phyloP scores from a whole-genome alignment of 768 basidiomycete species.

The Lactarius akahatsu region DNA sequence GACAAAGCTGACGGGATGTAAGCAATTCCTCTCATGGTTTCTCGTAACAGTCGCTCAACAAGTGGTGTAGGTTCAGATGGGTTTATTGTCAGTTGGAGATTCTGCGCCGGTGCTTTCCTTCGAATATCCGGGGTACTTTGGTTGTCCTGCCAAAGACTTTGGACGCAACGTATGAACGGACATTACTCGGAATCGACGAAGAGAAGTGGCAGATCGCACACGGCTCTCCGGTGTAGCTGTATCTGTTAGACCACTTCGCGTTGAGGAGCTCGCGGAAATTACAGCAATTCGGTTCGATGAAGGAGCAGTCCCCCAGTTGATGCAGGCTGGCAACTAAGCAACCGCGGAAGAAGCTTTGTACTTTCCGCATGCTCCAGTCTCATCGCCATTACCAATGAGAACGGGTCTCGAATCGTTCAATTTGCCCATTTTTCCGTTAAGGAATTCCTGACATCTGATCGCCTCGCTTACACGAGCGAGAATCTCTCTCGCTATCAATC shows the following conservation, averaged over 20 bases:
- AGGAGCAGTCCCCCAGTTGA: neutral
- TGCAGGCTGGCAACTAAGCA: neutral
- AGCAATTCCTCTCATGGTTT: neutral
- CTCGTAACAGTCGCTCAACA: too few relatives aligned
- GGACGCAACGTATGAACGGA: neutral
- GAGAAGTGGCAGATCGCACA: neutral
- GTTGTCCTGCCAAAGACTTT: neutral
- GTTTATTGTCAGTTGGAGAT: conserved; percentile 3
- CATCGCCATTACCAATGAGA: neutral
- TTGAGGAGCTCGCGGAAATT: conserved; percentile 1
- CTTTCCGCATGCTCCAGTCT: neutral
- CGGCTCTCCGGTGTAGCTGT: neutral
- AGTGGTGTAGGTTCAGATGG: conserved; percentile 4
- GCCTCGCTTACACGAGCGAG: neutral
- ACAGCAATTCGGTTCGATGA: neutral
- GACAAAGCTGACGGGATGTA: conserved; percentile 7
- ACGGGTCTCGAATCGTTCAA: too few relatives aligned
- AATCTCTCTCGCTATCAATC: neutral
- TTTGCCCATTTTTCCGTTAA: neutral
- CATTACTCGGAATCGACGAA: neutral
- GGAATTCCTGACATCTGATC: conserved; percentile 7
- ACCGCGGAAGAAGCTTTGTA: neutral
- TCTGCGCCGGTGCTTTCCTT: neutral
- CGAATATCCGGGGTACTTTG: neutral
- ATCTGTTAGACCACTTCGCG: neutral